Evolutionary conservation across 768 basidiomycete genomes (phyloP), one percentile per base, ranked within the genome.

Genomic region (Lentinula edodes): DNA sequence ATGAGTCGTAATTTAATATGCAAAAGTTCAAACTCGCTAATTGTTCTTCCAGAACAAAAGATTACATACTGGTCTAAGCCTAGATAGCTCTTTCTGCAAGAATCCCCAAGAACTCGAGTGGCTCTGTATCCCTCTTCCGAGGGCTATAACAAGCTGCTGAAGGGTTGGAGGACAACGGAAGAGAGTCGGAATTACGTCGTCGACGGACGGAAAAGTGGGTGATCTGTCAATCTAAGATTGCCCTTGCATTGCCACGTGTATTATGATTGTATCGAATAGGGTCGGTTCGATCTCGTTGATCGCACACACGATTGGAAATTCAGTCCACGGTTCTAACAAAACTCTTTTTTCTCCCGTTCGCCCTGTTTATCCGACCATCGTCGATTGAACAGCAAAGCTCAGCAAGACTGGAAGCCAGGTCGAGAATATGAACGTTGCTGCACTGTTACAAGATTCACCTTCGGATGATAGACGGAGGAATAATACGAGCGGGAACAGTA

Each of bases 371-470:
- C n/a, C 43, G 43, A 45, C 50, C 5, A 52, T 35, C 51, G 28
- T 48, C 9, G 46, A 23, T 48, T 48, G 16, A n/a, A 16, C 43
- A 45, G 43, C 7, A 45, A 45, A 6, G 1, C n/a, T 45, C n/a
- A 45, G 18, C 28, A 48, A 23, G 6, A 48, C 46, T 48, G 7
- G 46, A 7, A n/a, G 16, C 18, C 18, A 50, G 69, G 7, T 7
- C 9, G 18, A 32, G n/a, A 15, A 15, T 28, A 89, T 89, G 88
- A 87, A 89, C 73, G 85, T 90, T 66, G 83, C 84, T 23, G 83
- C 78, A 69, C 80, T 90, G 61, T 75, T 90, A 28, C 86, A 88
- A 65, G 86, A 87, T 71, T 83, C 87, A 0, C 88, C 88, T 53
- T 87, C 86, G 0, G 86, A 86, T 66, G 82, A 82, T 12, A 70